Base-by-base conservation (phyloP, 192 early-diverging fungal species). In the Entophlyctis luteolus region DNA sequence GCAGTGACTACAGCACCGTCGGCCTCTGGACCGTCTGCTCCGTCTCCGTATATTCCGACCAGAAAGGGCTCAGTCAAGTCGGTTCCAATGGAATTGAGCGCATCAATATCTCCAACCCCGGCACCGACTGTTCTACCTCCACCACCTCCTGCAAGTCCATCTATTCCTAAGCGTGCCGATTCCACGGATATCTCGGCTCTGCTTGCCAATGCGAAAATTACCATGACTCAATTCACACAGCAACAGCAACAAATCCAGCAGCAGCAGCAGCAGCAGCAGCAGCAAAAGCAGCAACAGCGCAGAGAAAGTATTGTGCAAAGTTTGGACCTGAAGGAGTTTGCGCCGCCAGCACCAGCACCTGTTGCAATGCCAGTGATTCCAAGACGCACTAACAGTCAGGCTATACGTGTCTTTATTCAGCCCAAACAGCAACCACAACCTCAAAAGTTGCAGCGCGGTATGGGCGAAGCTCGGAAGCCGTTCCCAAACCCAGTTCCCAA, bases 301-400 rank as follows among this genome's bases (percentile, higher is more conserved):
- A 36, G 57, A 20, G 3, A 59, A 27, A 59, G 38, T 33, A 55
- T 55, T 33, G 54, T 31, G 4, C 28, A 18, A 29, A 34, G 31
- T 8, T 20, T 55, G 10, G 36, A 55, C 6, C 28, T 55, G 4
- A 55, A 29, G 6, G 54, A 55, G 36, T 16, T 55, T 34, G 5
- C 49, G 20, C 4, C 54, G 4, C 6, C 54, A 10, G 20, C 18
- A 28, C 6, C 8, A 8, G 20, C 22, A 23, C 60, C 46, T 4
- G 22, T 63, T 22, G n/a, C n/a, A n/a, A n/a, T n/a, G n/a, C n/a
- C n/a, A n/a, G 31, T 60, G 22, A 63, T 63, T 63, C 60, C 60
- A 8, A 49, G n/a, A 22, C 42, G 60, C 23, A 29, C 12, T 25
- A 47, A 63, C 25, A 27, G 20, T n/a, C 58, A 60, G 39, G 47